phyloP scores from a whole-genome alignment of 805 yeast species.

The Kodamaea nitidulidarum region DNA sequence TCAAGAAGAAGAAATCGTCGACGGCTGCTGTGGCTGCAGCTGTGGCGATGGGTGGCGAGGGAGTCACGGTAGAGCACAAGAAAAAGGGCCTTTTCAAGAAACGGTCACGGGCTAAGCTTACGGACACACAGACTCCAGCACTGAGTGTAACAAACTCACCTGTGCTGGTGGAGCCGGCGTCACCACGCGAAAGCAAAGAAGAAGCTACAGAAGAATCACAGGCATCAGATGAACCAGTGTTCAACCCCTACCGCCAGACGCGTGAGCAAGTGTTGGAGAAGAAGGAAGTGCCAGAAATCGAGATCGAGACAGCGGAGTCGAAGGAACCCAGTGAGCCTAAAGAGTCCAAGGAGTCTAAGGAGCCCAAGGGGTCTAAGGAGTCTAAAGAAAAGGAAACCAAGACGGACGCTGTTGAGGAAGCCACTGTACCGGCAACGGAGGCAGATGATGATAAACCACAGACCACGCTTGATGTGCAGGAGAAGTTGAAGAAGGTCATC shows the following conservation, averaged over 20 bases:
- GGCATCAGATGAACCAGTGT: conserved; percentile 4
- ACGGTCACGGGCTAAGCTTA: conserved; percentile 13
- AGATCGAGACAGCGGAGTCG: not conserved
- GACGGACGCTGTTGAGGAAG: conserved; percentile 11
- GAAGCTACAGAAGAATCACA: conserved; percentile 2
- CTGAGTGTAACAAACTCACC: conserved; percentile 4
- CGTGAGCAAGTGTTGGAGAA: conserved; percentile 5
- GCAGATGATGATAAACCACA: conserved; percentile 20
- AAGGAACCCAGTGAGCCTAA: too few relatives aligned
- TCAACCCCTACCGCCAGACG: conserved; percentile 5
- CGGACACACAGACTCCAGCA: conserved; percentile 3
- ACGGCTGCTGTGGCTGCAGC: conserved; percentile 7
- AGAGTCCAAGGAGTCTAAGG: too few relatives aligned
- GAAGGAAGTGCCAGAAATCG: conserved; percentile 4
- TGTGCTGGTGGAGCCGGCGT: conserved; percentile 3
- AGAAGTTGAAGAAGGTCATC: conserved; percentile 40
- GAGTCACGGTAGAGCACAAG: conserved; percentile 24
- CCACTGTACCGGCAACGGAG: conserved; percentile 8
- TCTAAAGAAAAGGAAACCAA: conserved; percentile 10
- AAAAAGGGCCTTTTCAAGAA: conserved; percentile 15
- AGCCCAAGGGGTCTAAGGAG: too few relatives aligned
- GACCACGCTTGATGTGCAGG: conserved; percentile 40
- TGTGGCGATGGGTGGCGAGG: conserved; percentile 5
- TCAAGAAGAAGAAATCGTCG: conserved; percentile 29
- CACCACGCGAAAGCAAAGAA: conserved; percentile 11